phyloP scores from a whole-genome alignment of 1,284 basidiomycete species.

The Puccinia horiana region DNA sequence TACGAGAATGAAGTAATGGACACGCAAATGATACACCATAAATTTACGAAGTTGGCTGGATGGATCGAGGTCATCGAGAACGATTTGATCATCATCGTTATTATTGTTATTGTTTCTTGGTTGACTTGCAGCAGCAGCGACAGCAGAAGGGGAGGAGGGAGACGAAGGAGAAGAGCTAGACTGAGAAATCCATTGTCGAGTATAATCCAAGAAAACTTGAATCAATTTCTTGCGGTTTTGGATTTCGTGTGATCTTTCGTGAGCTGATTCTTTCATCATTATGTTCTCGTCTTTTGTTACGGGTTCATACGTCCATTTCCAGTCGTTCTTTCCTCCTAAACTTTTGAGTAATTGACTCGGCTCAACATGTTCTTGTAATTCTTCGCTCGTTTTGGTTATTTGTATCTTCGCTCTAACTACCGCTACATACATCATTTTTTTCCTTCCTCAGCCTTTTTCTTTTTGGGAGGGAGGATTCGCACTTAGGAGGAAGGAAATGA shows the following conservation, averaged over 20 bases:
- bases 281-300: constrained; percentile 20
- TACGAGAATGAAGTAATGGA: constrained; percentile 46
- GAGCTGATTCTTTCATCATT: constrained; percentile 1
- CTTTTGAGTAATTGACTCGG: constrained; percentile 15
- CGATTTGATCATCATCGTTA: too few relatives aligned
- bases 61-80: constrained; percentile 3
- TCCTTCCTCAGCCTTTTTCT: too few relatives aligned
- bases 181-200: constrained; percentile 33
- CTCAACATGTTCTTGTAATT: constrained; percentile 38
- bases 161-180: neutral
- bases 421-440: neutral
- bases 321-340: constrained; percentile 28
- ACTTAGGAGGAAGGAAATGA: neutral
- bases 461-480: neutral
- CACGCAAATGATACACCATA: constrained; percentile 25
- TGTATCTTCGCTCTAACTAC: constrained; percentile 40
- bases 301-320: constrained; percentile 35
- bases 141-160: too few relatives aligned
- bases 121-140: too few relatives aligned
- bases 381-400: constrained; percentile 40
- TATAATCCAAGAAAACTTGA: neutral
- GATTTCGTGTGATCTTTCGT: neutral
- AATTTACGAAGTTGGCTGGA: constrained; percentile 21
- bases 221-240: constrained; percentile 17
- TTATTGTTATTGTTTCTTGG: too few relatives aligned